Evolutionary conservation across 2,329 filamentous ascomycete species (phyloP), one percentile per base, ranked within the genome.

Genomic region (Xylaria sp.): DNA sequence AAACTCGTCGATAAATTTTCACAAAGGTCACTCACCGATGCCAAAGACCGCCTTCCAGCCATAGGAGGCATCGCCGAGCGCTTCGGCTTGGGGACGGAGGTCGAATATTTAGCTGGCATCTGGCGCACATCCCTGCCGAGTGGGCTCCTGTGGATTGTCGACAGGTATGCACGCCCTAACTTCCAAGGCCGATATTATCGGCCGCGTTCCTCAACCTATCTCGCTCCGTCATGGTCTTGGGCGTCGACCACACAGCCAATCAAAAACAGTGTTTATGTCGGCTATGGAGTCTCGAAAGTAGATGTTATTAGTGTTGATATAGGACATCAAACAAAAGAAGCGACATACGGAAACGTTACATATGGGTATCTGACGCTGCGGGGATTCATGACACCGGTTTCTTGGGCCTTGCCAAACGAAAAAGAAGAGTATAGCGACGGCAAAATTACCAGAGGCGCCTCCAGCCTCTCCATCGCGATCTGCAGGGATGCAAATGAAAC

Each of bases 1-100:
- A 30, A 32, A 8, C 54, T 57, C 36, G 34, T 57, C 19, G 19
- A 57, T 57, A 57, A 19, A 4, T 57, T 57, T n/a, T 57, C 34
- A n/a, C n/a, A 24, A 17, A 45, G 27, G 12, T 57, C 54, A 17
- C 54, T 57, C 21, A 45, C n/a, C 8, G 11, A 45, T 27, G n/a
- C 19, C 19, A 12, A 32, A 8, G 54, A 57, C 17, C 54, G 54
- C 21, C 54, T 57, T 30, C 34, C 54, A 6, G 54, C 54, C 19
- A 45, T 45, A 24, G 54, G n/a, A 27, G 54, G 54, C 24, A 57
- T 57, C 54, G 34, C 54, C 19, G 54, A 57, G 54, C 34, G 54
- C 34, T 57, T 57, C 24, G 34, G 54, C 34, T 17, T 27, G 19
- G 4, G 4, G 7, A 24, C 19, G 2, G 54, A 45, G 3, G 34